phyloP scores from a whole-genome alignment of 2,329 filamentous ascomycete genomes.

The Cercospora brassicicola region DNA sequence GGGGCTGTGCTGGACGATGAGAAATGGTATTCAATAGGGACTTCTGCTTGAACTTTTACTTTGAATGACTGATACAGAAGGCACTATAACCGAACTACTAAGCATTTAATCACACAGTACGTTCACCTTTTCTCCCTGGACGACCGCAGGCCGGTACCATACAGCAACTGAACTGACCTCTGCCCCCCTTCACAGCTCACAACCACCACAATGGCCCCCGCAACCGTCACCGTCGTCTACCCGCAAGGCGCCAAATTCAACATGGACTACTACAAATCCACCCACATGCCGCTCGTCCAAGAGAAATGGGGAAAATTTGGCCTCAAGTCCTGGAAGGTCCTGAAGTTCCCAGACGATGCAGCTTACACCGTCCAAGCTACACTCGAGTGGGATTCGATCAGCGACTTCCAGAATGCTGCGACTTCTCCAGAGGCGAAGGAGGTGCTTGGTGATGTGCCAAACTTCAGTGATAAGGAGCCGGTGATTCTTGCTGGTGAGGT shows the following conservation, averaged over 20 bases:
- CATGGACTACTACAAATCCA: slow-evolving; percentile 43
- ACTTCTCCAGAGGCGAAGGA: slow-evolving; percentile 26
- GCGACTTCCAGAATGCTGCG: slow-evolving; percentile 35
- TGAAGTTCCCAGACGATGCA: slow-evolving; percentile 35
- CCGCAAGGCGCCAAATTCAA: slow-evolving; percentile 41
- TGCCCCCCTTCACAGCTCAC: neutral
- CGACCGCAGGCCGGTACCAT: neutral
- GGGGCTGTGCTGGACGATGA: neutral
- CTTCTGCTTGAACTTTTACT: neutral
- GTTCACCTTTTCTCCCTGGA: neutral
- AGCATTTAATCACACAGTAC: neutral
- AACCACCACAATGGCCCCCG: slow-evolving; percentile 14
- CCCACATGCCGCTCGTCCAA: slow-evolving; percentile 43
- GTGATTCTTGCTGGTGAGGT: slow-evolving; percentile 36
- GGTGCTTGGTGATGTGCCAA: slow-evolving; percentile 38
- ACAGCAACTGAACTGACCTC: neutral
- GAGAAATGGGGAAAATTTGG: slow-evolving; percentile 37
- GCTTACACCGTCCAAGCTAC: slow-evolving; percentile 39
- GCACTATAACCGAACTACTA: neutral
- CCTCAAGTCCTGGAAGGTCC: slow-evolving; percentile 38
- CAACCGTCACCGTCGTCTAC: slow-evolving; percentile 39
- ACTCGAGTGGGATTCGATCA: slow-evolving; percentile 36
- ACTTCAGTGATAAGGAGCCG: slow-evolving; percentile 42
- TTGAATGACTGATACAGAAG: neutral
- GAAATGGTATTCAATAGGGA: neutral